Percentiles rank a stretch among this genome's conserved stretches.
These are phyloP conservation scores for Neltuma alba DNA, from an alignment of 306 rosid species.

Conservation along the genomic window DNA sequence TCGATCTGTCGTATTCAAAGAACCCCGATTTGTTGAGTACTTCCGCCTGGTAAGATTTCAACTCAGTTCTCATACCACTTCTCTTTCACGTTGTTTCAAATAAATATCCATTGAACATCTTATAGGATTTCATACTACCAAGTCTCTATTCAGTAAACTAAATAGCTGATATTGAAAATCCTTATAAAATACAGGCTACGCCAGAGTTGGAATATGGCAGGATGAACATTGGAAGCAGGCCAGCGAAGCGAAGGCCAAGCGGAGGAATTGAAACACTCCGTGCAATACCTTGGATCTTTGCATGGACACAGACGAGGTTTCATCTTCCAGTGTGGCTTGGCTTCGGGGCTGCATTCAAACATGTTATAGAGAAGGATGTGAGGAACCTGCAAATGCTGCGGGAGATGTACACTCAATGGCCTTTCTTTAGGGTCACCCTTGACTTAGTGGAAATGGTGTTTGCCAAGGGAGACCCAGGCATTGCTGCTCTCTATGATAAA, in stretches of 20 bases:
- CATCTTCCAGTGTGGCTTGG: constrained; percentile 99
- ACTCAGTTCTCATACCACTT: constrained; percentile 5
- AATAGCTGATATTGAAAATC: constrained; percentile 20
- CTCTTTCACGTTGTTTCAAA: neutral
- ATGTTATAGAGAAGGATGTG: constrained; percentile 63
- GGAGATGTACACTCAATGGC: constrained; percentile 94
- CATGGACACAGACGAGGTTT: constrained; percentile 98
- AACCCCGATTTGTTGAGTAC: constrained; percentile 93
- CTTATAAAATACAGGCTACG: constrained; percentile 66
- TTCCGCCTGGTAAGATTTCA: constrained; percentile 82
- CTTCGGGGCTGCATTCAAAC: constrained; percentile 79
- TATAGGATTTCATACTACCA: neutral
- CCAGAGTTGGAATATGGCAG: constrained; percentile 98
- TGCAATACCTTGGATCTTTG: constrained; percentile 99
- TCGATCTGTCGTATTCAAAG: constrained; percentile 88
- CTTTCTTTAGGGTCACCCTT: constrained; percentile 93
- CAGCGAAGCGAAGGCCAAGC: constrained; percentile 94
- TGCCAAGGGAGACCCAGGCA: constrained; percentile 94
- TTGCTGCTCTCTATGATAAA: constrained; percentile 75
- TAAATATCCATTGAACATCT: neutral
- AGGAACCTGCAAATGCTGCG: constrained; percentile 79
- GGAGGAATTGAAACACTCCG: constrained; percentile 98
- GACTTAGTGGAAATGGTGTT: constrained; percentile 99
- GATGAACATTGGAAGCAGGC: constrained; percentile 98
- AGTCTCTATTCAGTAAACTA: neutral